Base-by-base conservation (phyloP, 176 grass and related monocot genomes). In the Thinopyrum elongatum region DNA sequence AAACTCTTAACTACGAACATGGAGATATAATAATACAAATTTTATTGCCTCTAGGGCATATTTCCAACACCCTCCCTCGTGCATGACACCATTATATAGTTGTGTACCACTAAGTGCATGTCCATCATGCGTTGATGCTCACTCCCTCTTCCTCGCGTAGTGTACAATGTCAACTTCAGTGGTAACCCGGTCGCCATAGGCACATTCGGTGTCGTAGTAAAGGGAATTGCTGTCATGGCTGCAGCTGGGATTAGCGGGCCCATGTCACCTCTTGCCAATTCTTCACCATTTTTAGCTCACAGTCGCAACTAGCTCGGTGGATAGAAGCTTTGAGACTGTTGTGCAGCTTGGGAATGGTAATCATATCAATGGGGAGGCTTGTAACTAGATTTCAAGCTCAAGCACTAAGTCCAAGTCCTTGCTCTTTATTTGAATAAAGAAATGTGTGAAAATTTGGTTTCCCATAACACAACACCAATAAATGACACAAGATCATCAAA, bases 221-320 rank as follows among this genome's bases (percentile, higher is more conserved):
- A 59, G 22, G 89, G 86, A 15, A 19, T 94, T 68, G 22, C 80
- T 38, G 92, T 94, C 0, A 85, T 90, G 27, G 89, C 83, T 70
- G 89, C 92, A 26, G 89, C 72, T 3, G 89, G 89, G 7, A 81
- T 76, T 31, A 61, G 34, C 8, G 72, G 72, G 1, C 91, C 75
- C 0, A 0, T 10, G 26, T 53, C 28, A 7, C 59, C n/a, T 90
- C 7, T 81, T 16, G 12, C 66, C 10, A 93, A 90, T 68, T 88
- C 90, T 4, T 83, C 84, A 27, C 91, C 91, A 7, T 93, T 88
- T 88, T 31, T 93, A 31, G 0, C 10, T 93, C 27, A 90, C 85
- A 30, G 87, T 93, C 25, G 88, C 77, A 2, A 87, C 91, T 23
- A 81, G 87, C 0, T 83, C 91, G 0, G 70, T 84, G 28, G 64